phyloP scores from a whole-genome alignment of 2,329 filamentous ascomycete species.

The Dendrostoma leiphaemia region DNA sequence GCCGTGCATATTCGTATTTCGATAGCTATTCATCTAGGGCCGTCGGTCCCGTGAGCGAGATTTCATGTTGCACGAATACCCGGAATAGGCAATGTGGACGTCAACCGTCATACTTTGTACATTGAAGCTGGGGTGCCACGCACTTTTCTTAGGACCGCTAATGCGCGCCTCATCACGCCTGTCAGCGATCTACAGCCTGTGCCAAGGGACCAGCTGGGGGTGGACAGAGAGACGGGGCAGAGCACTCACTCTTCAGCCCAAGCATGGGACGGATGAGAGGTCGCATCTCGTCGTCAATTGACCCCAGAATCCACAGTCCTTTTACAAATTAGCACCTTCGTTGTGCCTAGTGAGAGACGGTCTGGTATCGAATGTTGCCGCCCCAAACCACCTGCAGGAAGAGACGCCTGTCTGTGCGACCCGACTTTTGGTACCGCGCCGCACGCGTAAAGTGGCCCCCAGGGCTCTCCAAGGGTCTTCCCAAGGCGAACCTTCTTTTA shows the following conservation, averaged over 20 bases:
- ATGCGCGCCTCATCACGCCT: slow-evolving; percentile 4
- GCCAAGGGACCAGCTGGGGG: neutral
- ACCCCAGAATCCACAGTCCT: too few species aligned
- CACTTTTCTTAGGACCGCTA: neutral
- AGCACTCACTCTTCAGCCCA: neutral
- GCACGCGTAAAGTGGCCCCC: slow-evolving; percentile 15
- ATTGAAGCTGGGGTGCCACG: neutral
- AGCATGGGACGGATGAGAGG: neutral
- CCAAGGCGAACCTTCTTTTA: too few species aligned
- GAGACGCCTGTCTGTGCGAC: neutral
- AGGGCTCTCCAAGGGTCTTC: slow-evolving; percentile 7
- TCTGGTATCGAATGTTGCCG: too few species aligned
- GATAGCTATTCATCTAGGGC: neutral
- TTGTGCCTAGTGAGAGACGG: too few species aligned
- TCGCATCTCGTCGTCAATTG: slow-evolving; percentile 2
- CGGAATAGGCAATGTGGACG: neutral
- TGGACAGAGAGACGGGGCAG: neutral
- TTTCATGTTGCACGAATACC: too few species aligned
- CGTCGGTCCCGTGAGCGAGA: too few species aligned
- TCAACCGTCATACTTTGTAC: neutral
- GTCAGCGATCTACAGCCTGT: neutral
- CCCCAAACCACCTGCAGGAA: too few species aligned
- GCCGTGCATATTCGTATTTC: slow-evolving; percentile 7
- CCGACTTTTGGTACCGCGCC: neutral
- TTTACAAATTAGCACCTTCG: too few species aligned